Evolutionary conservation across 2,329 filamentous ascomycete genomes (phyloP), one percentile per base, ranked within the genome.

Genomic region (Fusarium longipes): DNA sequence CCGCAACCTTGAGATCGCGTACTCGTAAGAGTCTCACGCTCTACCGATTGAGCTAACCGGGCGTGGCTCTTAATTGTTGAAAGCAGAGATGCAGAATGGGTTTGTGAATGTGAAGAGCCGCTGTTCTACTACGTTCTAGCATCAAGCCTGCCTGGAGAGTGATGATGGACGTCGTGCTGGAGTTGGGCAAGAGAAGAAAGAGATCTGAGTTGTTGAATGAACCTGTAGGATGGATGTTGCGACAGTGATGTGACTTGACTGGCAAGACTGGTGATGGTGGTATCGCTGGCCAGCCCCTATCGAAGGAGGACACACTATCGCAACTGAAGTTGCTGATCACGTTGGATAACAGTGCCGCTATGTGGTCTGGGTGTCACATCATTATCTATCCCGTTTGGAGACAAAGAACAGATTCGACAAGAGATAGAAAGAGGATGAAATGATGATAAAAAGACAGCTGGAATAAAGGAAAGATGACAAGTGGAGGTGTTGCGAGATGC

Each of bases 1-100:
- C 81, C 81, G 80, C 82, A 84, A 80, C 82, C 82, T 84, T 83
- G 81, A 84, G 82, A 63, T 45, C 61, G 72, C 48, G 67, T 63
- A 68, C 70, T 71, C 65, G 17, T 84, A 84, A 84, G 86, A 89
- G 87, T 88, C 87, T 87, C 83, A 87, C 86, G 85, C 86, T 89
- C 86, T 89, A 88, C 73, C 70, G 67, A 75, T 75, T 74, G 69
- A 75, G 70, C 71, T 74, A 22, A 50, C 36, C 32, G 32, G 43
- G 32, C 38, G 33, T 63, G 51, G 33, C 39, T 63, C 39, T 45
- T 29, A 30, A 45, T 68, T 68, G 42, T 48, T 48, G 45, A 48
- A 20, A 27, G 17, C 15, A 0, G 6, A 8, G 22, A n/a, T 9
- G 22, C n/a, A 36, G 45, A 36, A 48, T 15, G 30, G 12, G 20